Base-by-base conservation (phyloP, 139 green algal species). In the Chlamydomonas sp. region DNA sequence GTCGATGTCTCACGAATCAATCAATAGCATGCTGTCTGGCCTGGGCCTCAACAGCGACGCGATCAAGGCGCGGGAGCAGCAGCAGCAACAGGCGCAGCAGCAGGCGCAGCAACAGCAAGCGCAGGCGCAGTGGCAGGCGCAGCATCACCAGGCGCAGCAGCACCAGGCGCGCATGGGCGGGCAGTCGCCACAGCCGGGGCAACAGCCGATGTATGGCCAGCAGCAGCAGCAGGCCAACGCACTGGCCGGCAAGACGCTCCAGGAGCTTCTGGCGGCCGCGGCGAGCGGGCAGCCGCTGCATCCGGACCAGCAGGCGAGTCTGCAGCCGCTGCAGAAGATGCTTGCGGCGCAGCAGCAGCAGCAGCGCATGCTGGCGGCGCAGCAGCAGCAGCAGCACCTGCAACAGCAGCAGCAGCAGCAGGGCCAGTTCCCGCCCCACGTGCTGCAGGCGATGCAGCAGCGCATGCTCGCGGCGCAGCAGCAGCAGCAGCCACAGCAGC, bases 311-410 rank as follows among this genome's bases (percentile, higher is more conserved):
- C 59, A 66, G 59, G n/a, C n/a, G n/a, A n/a, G n/a, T n/a, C 59
- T 48, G 59, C 59, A 66, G 33, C 6, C 29, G 10, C 59, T 48
- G 59, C 59, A 66, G 59, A 38, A 39, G 5, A 39, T 63, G 54
- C 28, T n/a, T n/a, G n/a, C 6, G 28, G 6, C 29, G n/a, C 54
- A 20, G 28, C 28, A 31, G 28, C 54, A 31, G n/a, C 54, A 13
- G 29, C n/a, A 48, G 59, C 31, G 20, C 59, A 37, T 39, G 29
- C 59, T 48, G 22, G 59, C 59, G 24, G 31, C 20, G 26, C 33
- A 48, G 59, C 59, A 66, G 59, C 31, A 39, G 59, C 10, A 43
- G 59, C 59, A 66, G 43, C 59, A 66, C 39, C 59, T 48, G 59
- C 59, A 66, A n/a, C 29, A 8, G 26, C 59, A 66, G 20, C 59